These are phyloP conservation scores for Fusarium fracticaudum DNA, from an alignment of 2,329 filamentous ascomycete genomes.

Conservation along the genomic window DNA sequence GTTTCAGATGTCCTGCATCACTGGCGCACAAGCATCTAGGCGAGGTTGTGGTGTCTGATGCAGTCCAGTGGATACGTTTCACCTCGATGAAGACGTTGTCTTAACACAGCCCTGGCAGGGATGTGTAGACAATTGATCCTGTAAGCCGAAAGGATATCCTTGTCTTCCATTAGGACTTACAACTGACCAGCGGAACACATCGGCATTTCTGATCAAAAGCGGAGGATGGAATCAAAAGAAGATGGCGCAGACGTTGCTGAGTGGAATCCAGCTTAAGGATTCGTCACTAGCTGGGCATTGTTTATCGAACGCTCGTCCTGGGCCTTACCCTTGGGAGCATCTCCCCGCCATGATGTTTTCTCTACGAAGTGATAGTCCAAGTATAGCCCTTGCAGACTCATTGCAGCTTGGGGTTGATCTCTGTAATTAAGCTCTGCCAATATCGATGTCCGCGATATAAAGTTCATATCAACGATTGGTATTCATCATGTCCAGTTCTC, in stretches of 20 bases:
- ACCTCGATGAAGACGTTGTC: slow-evolving; percentile 49
- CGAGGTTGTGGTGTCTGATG: slow-evolving; percentile 50
- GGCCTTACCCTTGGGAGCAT: slow-evolving; percentile 24
- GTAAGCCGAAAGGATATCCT: slow-evolving; percentile 28
- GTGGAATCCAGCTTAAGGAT: slow-evolving; percentile 14
- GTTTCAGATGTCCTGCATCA: slow-evolving; percentile 40
- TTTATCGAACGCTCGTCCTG: slow-evolving; percentile 27
- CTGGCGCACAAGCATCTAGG: slow-evolving; percentile 48
- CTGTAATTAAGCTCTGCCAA: slow-evolving; percentile 14
- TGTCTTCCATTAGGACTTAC: slow-evolving; percentile 28
- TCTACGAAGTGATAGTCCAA: slow-evolving; percentile 7
- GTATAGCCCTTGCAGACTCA: slow-evolving; percentile 6
- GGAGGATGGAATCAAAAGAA: slow-evolving; percentile 10
- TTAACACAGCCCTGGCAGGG: slow-evolving; percentile 41
- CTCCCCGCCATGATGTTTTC: slow-evolving; percentile 30
- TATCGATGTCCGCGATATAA: slow-evolving; percentile 11
- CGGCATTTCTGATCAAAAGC: slow-evolving; percentile 9
- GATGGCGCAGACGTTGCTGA: slow-evolving; percentile 11
- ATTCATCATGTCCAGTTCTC: neutral
- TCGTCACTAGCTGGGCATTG: slow-evolving; percentile 29
- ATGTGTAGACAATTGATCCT: slow-evolving; percentile 33
- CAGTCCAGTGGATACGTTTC: slow-evolving; percentile 63
- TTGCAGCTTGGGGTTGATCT: slow-evolving; percentile 36
- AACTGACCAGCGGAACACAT: slow-evolving; percentile 27
- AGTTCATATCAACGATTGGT: neutral